Evolutionary conservation across 495 filamentous ascomycete species (phyloP).

Genomic region (Neurospora terricola): DNA sequence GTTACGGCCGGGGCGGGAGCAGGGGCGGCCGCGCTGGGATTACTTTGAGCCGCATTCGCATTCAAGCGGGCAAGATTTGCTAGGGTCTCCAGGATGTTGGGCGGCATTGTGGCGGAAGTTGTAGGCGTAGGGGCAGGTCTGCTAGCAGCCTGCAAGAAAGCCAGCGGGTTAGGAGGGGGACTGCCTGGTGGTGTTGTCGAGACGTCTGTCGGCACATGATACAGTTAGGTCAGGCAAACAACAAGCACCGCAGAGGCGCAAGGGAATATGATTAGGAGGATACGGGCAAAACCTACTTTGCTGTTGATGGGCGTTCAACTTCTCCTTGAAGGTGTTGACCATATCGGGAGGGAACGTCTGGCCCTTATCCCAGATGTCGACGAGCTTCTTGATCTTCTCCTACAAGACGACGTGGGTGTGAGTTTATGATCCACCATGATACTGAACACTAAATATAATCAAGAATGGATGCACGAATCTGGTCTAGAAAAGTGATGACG

Average conservation of each 20-base stretch:
- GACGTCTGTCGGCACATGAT: slow-evolving; percentile 40
- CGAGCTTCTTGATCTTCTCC: slow-evolving; percentile 92
- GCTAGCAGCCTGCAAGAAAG: slow-evolving; percentile 6
- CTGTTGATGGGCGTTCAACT: slow-evolving; percentile 50
- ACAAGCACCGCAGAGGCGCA: not conserved
- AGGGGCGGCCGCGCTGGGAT: slow-evolving; percentile 37
- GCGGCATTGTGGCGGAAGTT: slow-evolving; percentile 16
- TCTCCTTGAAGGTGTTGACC: slow-evolving; percentile 79
- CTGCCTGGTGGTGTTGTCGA: slow-evolving; percentile 77
- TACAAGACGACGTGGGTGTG: slow-evolving; percentile 42
- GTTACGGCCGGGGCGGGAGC: slow-evolving; percentile 18
- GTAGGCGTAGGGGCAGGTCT: slow-evolving; percentile 15
- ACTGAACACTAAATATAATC: not conserved
- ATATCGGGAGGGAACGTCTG: slow-evolving; percentile 78
- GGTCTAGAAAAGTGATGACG: not conserved
- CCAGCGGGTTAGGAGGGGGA: slow-evolving; percentile 45
- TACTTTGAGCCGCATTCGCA: slow-evolving; percentile 48
- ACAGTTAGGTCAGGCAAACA: slow-evolving; percentile 20
- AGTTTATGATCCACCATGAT: slow-evolving; percentile 23
- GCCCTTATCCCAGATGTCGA: slow-evolving; percentile 97
- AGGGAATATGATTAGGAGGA: not conserved
- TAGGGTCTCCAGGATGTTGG: slow-evolving; percentile 67
- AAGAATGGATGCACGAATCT: not conserved
- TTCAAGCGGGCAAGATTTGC: slow-evolving; percentile 82
- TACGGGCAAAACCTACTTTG: slow-evolving; percentile 50